Conservation (phyloP, 495 filamentous ascomycete species). For the Podospora conica region DNA sequence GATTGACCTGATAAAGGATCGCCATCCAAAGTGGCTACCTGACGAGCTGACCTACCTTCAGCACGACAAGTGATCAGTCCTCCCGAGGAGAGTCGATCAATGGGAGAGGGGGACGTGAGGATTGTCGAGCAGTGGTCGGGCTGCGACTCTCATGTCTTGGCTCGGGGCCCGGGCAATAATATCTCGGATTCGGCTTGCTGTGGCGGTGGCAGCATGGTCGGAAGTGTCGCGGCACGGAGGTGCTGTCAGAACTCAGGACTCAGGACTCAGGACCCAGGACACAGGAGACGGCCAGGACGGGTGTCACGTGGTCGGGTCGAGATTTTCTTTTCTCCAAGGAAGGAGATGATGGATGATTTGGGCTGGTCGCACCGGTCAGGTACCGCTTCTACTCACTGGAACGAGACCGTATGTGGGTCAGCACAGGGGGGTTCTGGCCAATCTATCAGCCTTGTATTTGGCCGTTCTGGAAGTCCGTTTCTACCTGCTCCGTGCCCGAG, state of each 20-base stretch:
- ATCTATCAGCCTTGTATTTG: too few species aligned
- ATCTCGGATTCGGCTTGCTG: not conserved
- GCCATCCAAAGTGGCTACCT: not conserved
- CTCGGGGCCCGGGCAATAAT: not conserved
- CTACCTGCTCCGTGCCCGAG: too few species aligned
- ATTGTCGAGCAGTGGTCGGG: not conserved
- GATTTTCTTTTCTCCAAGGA: not conserved
- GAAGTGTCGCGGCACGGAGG: not conserved
- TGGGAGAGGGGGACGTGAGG: not conserved
- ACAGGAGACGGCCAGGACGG: not conserved
- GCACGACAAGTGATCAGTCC: not conserved
- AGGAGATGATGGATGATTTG: slow-evolving; percentile 3
- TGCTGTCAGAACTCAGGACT: too few species aligned
- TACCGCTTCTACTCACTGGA: not conserved
- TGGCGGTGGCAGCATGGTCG: not conserved
- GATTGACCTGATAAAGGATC: not conserved
- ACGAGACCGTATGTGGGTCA: too few species aligned
- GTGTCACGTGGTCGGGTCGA: not conserved
- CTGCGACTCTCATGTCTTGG: not conserved
- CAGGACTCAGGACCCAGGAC: not conserved
- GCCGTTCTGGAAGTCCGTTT: too few species aligned
- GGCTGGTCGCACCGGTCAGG: not conserved
- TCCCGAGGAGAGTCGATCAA: not conserved
- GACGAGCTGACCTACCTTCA: not conserved
- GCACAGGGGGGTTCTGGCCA: too few species aligned